Base-by-base conservation (phyloP, 495 filamentous ascomycete genomes). In the Penicillium coffeae region DNA sequence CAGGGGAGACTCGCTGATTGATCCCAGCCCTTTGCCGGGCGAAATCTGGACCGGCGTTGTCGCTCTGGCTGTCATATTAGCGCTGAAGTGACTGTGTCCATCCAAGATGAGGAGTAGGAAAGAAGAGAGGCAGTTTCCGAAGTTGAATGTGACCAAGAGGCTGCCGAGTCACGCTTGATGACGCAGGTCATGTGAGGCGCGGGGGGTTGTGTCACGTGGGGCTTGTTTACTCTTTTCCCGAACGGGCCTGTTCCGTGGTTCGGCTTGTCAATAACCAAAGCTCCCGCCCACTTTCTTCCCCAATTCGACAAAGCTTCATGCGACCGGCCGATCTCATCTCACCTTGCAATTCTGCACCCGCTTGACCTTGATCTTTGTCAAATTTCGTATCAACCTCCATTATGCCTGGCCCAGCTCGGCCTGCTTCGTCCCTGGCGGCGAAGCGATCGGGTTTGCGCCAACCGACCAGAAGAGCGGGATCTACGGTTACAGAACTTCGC, bases 11-110 rank as follows among this genome's bases (percentile, higher is more conserved):
- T 57, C 80, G 85, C 88, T 79, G 42, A 96, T 76, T 55, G 89
- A 89, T 15, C 90, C 89, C 30, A 96, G 66, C 21, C 80, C 85
- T 53, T 84, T 81, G 33, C 86, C 84, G 6, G 90, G 90, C 58
- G 85, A 72, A 18, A 95, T 81, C 65, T 86, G 83, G 38, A 83
- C 83, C 33, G 82, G 52, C 71, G 74, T 47, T 53, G 68, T 42
- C 22, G 18, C 33, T 59, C 51, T 69, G 30, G 55, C 41, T 50
- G 65, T 60, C 59, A 78, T 79, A 3, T 7, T 21, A 25, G 19
- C 8, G n/a, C 15, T 38, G 12, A 14, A 21, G 2, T 21, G n/a
- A 13, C 1, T 3, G 5, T 5, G 19, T 27, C 25, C 49, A 52
- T 52, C 35, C 20, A 25, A n/a, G 10, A 19, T 37, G 18, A 25